Evolutionary conservation across 2,329 filamentous ascomycete genomes (phyloP).

Genomic region (Apiospora malaysiana): DNA sequence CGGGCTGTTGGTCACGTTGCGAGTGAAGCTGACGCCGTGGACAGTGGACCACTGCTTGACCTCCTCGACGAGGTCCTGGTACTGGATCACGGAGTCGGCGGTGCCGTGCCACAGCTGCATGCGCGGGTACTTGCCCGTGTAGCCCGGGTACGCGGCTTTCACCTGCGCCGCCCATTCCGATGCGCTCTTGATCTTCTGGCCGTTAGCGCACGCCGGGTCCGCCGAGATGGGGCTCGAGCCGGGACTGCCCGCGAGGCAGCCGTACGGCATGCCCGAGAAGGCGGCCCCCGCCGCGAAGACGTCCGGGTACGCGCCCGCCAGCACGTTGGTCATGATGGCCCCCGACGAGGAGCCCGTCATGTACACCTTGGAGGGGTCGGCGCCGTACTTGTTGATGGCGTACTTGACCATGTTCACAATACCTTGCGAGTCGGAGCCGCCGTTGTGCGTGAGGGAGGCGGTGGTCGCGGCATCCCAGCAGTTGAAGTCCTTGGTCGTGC

Average conservation of each 20-base stretch:
- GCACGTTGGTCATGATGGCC: slow-evolving; percentile 58
- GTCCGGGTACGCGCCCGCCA: slow-evolving; percentile 54
- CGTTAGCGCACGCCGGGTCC: slow-evolving; percentile 58
- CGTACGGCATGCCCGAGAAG: slow-evolving; percentile 52
- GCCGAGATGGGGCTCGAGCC: slow-evolving; percentile 49
- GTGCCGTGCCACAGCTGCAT: slow-evolving; percentile 43
- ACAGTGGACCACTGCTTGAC: slow-evolving; percentile 46
- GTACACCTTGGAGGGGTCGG: slow-evolving; percentile 56
- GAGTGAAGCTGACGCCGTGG: slow-evolving; percentile 35
- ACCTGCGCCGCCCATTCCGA: slow-evolving; percentile 56
- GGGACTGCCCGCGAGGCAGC: slow-evolving; percentile 48
- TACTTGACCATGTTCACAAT: slow-evolving; percentile 66
- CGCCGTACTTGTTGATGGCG: slow-evolving; percentile 55
- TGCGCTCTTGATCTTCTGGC: slow-evolving; percentile 48
- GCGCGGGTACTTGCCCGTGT: slow-evolving; percentile 38
- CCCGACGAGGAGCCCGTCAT: slow-evolving; percentile 55
- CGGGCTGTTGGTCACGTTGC: slow-evolving; percentile 28
- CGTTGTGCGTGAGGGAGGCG: slow-evolving; percentile 49
- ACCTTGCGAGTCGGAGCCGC: slow-evolving; percentile 59
- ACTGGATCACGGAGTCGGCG: slow-evolving; percentile 37
- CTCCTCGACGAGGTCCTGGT: slow-evolving; percentile 38
- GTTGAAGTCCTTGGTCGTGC: slow-evolving; percentile 52
- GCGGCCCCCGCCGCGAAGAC: slow-evolving; percentile 51
- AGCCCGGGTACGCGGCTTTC: slow-evolving; percentile 44
- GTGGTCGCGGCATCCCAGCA: slow-evolving; percentile 65